Percentiles rank a stretch among this genome's conserved stretches.
phyloP scores from a whole-genome alignment of 768 basidiomycete genomes.

The Tricholoma sp. region DNA sequence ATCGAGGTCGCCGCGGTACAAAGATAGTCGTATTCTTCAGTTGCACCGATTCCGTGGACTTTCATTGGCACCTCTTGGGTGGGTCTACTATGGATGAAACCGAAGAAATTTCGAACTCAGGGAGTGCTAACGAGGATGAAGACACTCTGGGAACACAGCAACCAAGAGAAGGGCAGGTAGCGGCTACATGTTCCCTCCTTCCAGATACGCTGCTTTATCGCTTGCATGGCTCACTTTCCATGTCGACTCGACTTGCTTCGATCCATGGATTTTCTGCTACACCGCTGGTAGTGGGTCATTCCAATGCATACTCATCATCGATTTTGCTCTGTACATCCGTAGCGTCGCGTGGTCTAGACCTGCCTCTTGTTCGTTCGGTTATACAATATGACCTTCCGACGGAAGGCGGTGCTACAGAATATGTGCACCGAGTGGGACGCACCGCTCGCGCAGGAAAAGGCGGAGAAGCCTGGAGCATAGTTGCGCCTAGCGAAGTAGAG shows the following conservation, averaged over 20 bases:
- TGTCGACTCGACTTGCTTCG: slow-evolving; percentile 72
- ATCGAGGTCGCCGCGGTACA: slow-evolving; percentile 43
- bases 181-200: slow-evolving; percentile 66
- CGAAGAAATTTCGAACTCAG: slow-evolving; percentile 16
- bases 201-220: slow-evolving; percentile 81
- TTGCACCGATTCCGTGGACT: slow-evolving; percentile 97
- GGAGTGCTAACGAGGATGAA: slow-evolving; percentile 18
- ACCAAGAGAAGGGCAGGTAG: slow-evolving; percentile 39
- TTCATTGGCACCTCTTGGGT: slow-evolving; percentile 85
- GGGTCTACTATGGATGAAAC: slow-evolving; percentile 59
- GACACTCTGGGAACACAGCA: slow-evolving; percentile 14
- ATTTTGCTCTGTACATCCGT: slow-evolving; percentile 94
- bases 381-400: slow-evolving; percentile 97
- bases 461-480: slow-evolving; percentile 93
- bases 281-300: slow-evolving; percentile 21
- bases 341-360: slow-evolving; percentile 95
- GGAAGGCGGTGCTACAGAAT: slow-evolving; percentile 94
- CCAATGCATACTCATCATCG: slow-evolving; percentile 33
- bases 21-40: slow-evolving; percentile 95
- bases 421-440: slow-evolving; percentile 94
- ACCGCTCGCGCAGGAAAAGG: slow-evolving; percentile 95
- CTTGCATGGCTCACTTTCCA: slow-evolving; percentile 89
- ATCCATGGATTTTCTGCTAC: slow-evolving; percentile 73
- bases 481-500: slow-evolving; percentile 77
- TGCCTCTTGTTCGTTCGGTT: slow-evolving; percentile 91